Base-by-base conservation (phyloP, 2,329 filamentous ascomycete genomes). In the Fusarium longipes region DNA sequence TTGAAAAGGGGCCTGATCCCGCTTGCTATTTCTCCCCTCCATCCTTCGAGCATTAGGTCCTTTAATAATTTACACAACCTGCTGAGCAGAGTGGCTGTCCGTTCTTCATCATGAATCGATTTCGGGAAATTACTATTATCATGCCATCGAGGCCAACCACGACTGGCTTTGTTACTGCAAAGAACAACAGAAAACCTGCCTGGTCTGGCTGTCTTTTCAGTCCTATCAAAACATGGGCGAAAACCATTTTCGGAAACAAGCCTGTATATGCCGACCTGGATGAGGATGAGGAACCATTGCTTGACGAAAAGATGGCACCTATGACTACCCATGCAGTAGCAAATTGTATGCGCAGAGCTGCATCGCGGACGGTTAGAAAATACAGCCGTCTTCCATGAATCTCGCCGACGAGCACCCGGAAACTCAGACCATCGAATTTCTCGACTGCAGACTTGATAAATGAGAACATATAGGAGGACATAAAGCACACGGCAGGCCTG, bases 291-390 rank as follows among this genome's bases (percentile, higher is more conserved):
- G 68, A 73, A 36, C 74, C 74, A 3, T 40, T 76, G 17, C 32
- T 76, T 9, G 60, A 57, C 10, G 57, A 67, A 29, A 53, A 52
- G 12, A 55, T 14, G 6, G 25, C 29, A 8, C 64, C 54, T n/a
- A 62, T 74, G 11, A 82, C 82, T 5, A 78, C 72, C n/a, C 77
- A 83, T 57, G 81, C 82, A 2, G 78, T 77, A 2, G 62, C 76
- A 7, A 78, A 79, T 6, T 82, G 81, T 65, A 68, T 84, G 48
- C 77, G 71, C 67, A 83, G 80, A 8, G 76, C 81, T 5, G 81
- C 82, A 7, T 71, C 81, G 15, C 71, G 73, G 39, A 69, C 72
- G n/a, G 82, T 82, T 69, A 77, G 70, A 39, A 74, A 73, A 57
- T 75, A 75, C 22, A 81, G 79, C 52, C 68, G 77, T n/a, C 38